These are phyloP conservation scores for Kodamaea sp. DNA, from an alignment of 1,139 yeast species.

Conservation along the genomic window DNA sequence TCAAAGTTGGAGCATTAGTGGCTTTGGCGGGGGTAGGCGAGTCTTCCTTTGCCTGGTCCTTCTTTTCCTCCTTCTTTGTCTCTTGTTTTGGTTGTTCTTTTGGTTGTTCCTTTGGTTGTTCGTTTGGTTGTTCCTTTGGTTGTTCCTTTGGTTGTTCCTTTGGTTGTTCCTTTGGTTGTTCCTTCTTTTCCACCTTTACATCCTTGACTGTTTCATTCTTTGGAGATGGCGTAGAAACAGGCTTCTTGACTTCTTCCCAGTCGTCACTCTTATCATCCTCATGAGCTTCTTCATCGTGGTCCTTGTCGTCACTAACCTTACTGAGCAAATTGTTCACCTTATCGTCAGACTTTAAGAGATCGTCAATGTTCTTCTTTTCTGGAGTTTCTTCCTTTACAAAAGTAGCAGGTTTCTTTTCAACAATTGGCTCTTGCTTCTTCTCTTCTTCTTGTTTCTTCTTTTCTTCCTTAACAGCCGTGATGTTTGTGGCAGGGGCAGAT, in stretches of 20 bases:
- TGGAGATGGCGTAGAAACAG: conserved; percentile 16
- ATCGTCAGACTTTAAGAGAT: conserved; percentile 37
- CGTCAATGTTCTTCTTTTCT: conserved; percentile 31
- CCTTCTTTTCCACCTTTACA: conserved; percentile 9
- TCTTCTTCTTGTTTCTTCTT: conserved; percentile 16
- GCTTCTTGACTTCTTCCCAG: conserved; percentile 41
- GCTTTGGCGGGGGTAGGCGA: conserved; percentile 25
- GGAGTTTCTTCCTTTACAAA: conserved; percentile 12
- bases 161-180: conserved; percentile 5
- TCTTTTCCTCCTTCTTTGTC: neutral
- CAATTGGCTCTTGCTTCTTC: conserved; percentile 17
- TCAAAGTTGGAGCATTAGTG: conserved; percentile 53
- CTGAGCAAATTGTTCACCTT: conserved; percentile 36
- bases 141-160: neutral
- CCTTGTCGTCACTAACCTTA: conserved; percentile 40
- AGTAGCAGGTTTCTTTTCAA: conserved; percentile 6
- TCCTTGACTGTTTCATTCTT: conserved; percentile 8
- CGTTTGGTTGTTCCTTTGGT: conserved; percentile 3
- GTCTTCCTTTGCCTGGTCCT: neutral
- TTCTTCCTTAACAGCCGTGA: conserved; percentile 26
- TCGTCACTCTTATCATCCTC: conserved; percentile 33
- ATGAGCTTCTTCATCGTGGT: conserved; percentile 34
- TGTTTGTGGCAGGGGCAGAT: conserved; percentile 30
- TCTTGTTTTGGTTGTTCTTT: conserved; percentile 10
- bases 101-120: conserved; percentile 6